Conservation (phyloP, 2,329 filamentous ascomycete species). For the Tolypocladium pustulatum region DNA sequence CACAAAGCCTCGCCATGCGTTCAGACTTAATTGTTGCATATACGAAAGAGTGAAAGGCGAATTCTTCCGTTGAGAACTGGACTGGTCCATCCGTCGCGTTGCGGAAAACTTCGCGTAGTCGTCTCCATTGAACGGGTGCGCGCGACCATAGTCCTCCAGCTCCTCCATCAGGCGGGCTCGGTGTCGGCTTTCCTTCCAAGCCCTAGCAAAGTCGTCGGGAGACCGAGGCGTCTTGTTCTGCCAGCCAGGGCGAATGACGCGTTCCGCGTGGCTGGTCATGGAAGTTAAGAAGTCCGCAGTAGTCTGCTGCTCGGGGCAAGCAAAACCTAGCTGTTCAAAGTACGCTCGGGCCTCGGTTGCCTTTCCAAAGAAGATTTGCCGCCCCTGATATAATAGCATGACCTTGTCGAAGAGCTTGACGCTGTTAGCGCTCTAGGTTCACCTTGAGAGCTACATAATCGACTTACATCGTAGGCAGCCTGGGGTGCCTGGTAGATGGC, state of each 20-base stretch:
- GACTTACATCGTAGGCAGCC: conserved; percentile 2
- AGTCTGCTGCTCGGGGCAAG: background rate
- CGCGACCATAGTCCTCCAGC: conserved; percentile 21
- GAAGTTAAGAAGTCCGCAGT: conserved; percentile 8
- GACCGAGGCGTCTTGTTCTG: conserved; percentile 23
- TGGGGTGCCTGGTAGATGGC: background rate
- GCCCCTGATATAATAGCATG: background rate
- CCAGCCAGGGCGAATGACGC: conserved; percentile 20
- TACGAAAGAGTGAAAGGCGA: background rate
- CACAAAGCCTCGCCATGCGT: background rate
- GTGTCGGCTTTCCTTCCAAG: conserved; percentile 19
- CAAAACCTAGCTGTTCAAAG: background rate
- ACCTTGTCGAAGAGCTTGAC: background rate
- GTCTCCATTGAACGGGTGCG: background rate
- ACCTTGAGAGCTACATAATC: conserved; percentile 28
- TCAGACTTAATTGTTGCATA: background rate
- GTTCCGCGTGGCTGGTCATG: conserved; percentile 30
- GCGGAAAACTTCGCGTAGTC: background rate
- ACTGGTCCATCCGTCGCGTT: background rate
- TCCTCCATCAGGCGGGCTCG: conserved; percentile 9
- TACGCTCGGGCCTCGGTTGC: background rate
- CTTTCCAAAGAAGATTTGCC: background rate
- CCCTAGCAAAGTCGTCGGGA: conserved; percentile 25
- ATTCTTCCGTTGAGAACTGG: background rate
- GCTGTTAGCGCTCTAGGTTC: conserved; percentile 6